Percentiles rank a stretch among this genome's conserved stretches.
These are phyloP conservation scores for Neurospora sp. DNA, from an alignment of 495 filamentous ascomycete genomes.

Conservation along the genomic window DNA sequence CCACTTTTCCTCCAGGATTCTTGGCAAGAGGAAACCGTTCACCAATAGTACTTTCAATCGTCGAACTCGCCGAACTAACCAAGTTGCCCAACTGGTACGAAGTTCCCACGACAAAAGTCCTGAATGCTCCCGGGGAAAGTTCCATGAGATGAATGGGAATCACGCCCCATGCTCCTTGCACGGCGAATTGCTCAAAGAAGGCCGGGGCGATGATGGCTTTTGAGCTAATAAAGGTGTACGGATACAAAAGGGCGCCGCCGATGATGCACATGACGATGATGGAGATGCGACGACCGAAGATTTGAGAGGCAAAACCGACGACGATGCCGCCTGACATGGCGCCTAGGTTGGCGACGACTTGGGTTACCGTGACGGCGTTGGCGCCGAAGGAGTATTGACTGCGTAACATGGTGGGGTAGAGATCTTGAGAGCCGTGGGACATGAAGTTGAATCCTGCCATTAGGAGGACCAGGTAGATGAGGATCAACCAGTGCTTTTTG, in stretches of 20 bases:
- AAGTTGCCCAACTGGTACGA: constrained; percentile 81
- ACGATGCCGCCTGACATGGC: constrained; percentile 69
- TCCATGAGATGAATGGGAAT: constrained; percentile 86
- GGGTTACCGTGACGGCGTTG: constrained; percentile 68
- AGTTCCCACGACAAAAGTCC: constrained; percentile 77
- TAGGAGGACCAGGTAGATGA: constrained; percentile 70
- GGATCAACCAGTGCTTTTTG: constrained; percentile 65
- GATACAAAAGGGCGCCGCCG: constrained; percentile 71
- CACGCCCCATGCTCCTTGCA: constrained; percentile 78
- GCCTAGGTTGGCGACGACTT: constrained; percentile 76
- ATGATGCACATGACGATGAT: constrained; percentile 69
- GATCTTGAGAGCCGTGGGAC: constrained; percentile 86
- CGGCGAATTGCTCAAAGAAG: constrained; percentile 89
- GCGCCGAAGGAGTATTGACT: constrained; percentile 65
- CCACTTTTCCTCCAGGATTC: neutral
- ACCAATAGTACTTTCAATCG: constrained; percentile 76
- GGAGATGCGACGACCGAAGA: constrained; percentile 71
- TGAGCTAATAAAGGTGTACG: constrained; percentile 60
- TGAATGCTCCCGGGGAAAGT: constrained; percentile 66
- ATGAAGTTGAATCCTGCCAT: constrained; percentile 93
- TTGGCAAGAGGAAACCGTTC: constrained; percentile 61
- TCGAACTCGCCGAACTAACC: constrained; percentile 59
- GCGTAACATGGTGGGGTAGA: constrained; percentile 77
- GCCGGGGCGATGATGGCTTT: constrained; percentile 60
- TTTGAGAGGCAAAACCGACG: constrained; percentile 68